phyloP scores from a whole-genome alignment of 108 stramenopile species.

The Skeletonema costatum region DNA sequence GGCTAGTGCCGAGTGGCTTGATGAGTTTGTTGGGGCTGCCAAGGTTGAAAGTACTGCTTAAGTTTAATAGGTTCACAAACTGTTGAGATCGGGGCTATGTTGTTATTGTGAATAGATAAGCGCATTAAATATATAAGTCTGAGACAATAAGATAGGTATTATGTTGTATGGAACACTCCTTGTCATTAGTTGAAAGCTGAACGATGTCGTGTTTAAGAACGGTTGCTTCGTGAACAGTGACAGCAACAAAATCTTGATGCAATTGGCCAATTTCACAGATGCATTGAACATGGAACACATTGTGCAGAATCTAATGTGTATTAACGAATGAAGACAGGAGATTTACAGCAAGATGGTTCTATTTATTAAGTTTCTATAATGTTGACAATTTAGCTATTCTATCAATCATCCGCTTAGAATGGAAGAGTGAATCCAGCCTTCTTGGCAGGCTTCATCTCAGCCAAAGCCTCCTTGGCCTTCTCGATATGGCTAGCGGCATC shows the following conservation, averaged over 20 bases:
- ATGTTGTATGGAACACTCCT: too few species aligned
- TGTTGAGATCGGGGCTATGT: neutral
- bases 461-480: slow-evolving; percentile 65
- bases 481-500: slow-evolving; percentile 80
- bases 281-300: too few species aligned
- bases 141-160: too few species aligned
- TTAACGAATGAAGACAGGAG: neutral
- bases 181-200: neutral
- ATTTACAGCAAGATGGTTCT: neutral
- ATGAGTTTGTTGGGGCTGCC: slow-evolving; percentile 66
- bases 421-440: slow-evolving; percentile 12
- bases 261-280: too few species aligned
- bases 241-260: too few species aligned
- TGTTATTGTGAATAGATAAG: neutral
- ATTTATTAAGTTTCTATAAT: neutral
- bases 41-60: slow-evolving; percentile 27
- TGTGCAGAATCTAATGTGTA: too few species aligned
- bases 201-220: neutral
- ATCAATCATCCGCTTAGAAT: slow-evolving; percentile 5
- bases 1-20: slow-evolving; percentile 82
- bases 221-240: too few species aligned
- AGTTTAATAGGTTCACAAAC: neutral
- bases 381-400: neutral
- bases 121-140: neutral
- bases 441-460: slow-evolving; percentile 45